phyloP scores from a whole-genome alignment of 2,329 filamentous ascomycete species.

The Arthrobotrys conoides region DNA sequence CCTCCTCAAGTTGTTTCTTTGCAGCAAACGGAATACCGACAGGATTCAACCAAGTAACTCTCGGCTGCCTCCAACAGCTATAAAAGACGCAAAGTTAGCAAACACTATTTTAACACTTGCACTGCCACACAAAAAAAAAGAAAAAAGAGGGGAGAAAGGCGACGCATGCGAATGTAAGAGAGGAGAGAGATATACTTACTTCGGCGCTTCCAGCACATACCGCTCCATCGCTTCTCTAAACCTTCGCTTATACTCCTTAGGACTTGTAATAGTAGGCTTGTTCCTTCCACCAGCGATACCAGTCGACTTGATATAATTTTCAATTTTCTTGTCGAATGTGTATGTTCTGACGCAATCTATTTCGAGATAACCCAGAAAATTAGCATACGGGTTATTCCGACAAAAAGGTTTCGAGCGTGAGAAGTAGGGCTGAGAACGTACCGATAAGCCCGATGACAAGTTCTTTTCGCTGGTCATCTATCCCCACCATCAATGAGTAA shows the following conservation, averaged over 20 bases:
- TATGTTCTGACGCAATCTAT: slow-evolving; percentile 94
- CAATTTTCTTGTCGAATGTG: slow-evolving; percentile 99
- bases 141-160: not conserved
- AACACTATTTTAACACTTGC: slow-evolving; percentile 4
- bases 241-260: slow-evolving; percentile 95
- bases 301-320: slow-evolving; percentile 99
- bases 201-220: slow-evolving; percentile 71
- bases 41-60: slow-evolving; percentile 60
- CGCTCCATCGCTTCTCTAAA: slow-evolving; percentile 97
- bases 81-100: slow-evolving; percentile 27
- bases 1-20: slow-evolving; percentile 50
- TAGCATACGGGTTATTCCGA: slow-evolving; percentile 10
- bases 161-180: not conserved
- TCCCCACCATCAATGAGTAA: slow-evolving; percentile 97
- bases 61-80: slow-evolving; percentile 60
- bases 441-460: slow-evolving; percentile 93
- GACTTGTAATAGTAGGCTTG: slow-evolving; percentile 93
- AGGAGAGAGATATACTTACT: slow-evolving; percentile 57
- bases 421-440: slow-evolving; percentile 62
- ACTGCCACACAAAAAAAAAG: slow-evolving; percentile 2
- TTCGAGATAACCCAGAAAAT: slow-evolving; percentile 42
- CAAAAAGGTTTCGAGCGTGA: slow-evolving; percentile 26
- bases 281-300: slow-evolving; percentile 84
- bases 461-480: slow-evolving; percentile 90
- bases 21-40: slow-evolving; percentile 60